Base-by-base conservation (phyloP, 1,284 basidiomycete genomes). In the Ganoderma resinaceum region DNA sequence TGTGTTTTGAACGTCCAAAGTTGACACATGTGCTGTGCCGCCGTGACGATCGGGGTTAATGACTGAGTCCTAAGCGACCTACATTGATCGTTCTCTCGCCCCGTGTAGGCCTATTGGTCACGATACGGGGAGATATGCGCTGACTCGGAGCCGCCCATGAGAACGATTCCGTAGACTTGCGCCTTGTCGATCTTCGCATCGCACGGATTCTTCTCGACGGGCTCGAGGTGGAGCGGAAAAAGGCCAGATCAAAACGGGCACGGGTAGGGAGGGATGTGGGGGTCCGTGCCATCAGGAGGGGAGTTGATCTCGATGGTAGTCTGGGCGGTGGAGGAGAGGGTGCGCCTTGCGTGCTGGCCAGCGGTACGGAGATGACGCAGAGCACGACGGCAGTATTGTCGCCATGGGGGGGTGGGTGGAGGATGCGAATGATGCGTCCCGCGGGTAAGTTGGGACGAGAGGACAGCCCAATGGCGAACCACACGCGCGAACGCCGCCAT, bases 301-400 rank as follows among this genome's bases (percentile, higher is more conserved):
- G 97, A 98, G 87, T 98, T 97, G 80, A 99, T 98, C 83, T 99
- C 97, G 76, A 99, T 96, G 76, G 96, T 94, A 68, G 97, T 98
- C 83, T 98, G 96, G 68, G 97, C 92, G 71, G 96, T 95, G 66
- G 97, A 98, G 52, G 97, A 99, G 70, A 99, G 93, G 43, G 97
- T 98, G 75, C 97, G 94, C 90, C 99, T 99, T 70, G 97, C 97
- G 86, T 97, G 96, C 86, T 99, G 97, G 84, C 96, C 98, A 78
- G 97, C 96, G 70, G 96, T 97, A 74, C 97, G 94, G 77, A 99
- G 92, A 86, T 97, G 96, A 84, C 97, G 95, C 76, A 98, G 92
- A 66, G 97, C 96, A 89, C 97, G 96, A n/a, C n/a, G n/a, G n/a
- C n/a, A n/a, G n/a, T n/a, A n/a, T n/a, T n/a, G n/a, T n/a, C n/a